Conservation (phyloP, 2,329 filamentous ascomycete genomes). For the Fusarium sp. region DNA sequence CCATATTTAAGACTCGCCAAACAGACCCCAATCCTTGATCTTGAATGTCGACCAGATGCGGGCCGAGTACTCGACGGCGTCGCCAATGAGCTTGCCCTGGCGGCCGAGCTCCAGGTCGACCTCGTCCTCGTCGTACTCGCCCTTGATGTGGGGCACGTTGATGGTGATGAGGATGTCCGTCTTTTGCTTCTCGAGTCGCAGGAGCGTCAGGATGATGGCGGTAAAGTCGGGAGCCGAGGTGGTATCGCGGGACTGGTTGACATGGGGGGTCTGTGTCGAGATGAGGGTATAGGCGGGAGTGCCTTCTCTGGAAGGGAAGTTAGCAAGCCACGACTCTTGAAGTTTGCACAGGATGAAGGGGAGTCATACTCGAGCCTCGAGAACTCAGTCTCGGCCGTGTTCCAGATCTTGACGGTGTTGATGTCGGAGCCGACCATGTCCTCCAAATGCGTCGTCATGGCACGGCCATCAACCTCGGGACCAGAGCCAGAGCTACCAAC, state of each 20-base stretch:
- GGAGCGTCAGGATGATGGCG: slow-evolving; percentile 79
- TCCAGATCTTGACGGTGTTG: slow-evolving; percentile 75
- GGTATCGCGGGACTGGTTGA: slow-evolving; percentile 49
- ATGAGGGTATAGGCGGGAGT: slow-evolving; percentile 77
- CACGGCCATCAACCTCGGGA: slow-evolving; percentile 75
- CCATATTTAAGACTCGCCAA: slow-evolving; percentile 54
- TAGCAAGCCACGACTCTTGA: slow-evolving; percentile 7
- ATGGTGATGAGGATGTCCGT: slow-evolving; percentile 89
- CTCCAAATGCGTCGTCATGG: slow-evolving; percentile 75
- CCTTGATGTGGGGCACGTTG: slow-evolving; percentile 86
- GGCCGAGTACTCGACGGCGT: slow-evolving; percentile 75
- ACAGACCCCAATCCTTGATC: slow-evolving; percentile 84
- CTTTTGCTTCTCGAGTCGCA: slow-evolving; percentile 78
- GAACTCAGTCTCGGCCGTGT: slow-evolving; percentile 71
- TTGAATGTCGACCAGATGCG: slow-evolving; percentile 79
- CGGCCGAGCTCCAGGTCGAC: slow-evolving; percentile 75
- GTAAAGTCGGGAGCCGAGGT: slow-evolving; percentile 71
- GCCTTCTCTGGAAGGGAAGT: slow-evolving; percentile 44
- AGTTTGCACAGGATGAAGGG: background rate
- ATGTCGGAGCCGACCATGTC: slow-evolving; percentile 75
- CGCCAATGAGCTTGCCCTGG: slow-evolving; percentile 75
- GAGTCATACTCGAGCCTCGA: slow-evolving; percentile 63
- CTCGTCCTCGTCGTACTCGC: slow-evolving; percentile 78
- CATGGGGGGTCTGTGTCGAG: slow-evolving; percentile 68
- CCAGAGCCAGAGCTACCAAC: slow-evolving; percentile 68